Evolutionary conservation across 2,329 filamentous ascomycete genomes (phyloP).

Genomic region (Phialophora chinensis): DNA sequence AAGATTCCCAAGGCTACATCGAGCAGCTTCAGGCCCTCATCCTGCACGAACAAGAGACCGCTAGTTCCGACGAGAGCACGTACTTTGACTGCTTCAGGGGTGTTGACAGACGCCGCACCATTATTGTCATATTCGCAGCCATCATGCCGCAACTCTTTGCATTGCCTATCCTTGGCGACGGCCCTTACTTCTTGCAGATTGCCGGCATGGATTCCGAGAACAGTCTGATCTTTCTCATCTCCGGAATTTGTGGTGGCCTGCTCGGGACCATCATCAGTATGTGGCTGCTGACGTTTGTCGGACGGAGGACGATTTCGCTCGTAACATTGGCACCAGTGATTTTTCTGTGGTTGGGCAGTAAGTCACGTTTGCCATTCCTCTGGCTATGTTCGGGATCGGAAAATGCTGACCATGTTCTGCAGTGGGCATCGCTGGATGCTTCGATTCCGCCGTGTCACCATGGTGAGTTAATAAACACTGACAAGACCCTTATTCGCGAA

Average conservation of each 20-base stretch:
- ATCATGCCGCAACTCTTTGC: slow-evolving; percentile 55
- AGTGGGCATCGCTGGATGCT: slow-evolving; percentile 57
- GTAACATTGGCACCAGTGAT: slow-evolving; percentile 44
- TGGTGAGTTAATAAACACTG: slow-evolving; percentile 45
- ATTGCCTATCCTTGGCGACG: slow-evolving; percentile 51
- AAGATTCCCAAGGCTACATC: slow-evolving; percentile 45
- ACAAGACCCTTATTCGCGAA: background rate
- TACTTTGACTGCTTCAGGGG: slow-evolving; percentile 45
- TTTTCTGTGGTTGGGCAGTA: slow-evolving; percentile 50
- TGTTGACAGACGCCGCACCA: slow-evolving; percentile 41
- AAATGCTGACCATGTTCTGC: background rate
- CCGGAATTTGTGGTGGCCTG: slow-evolving; percentile 54
- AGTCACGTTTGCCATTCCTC: background rate
- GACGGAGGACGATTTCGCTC: slow-evolving; percentile 49
- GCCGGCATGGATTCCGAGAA: slow-evolving; percentile 42
- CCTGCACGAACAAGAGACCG: slow-evolving; percentile 55
- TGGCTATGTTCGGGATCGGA: background rate
- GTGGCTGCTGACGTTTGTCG: slow-evolving; percentile 52
- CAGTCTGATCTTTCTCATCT: slow-evolving; percentile 53
- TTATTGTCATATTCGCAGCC: slow-evolving; percentile 49
- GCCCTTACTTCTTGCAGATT: slow-evolving; percentile 50
- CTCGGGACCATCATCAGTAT: slow-evolving; percentile 53
- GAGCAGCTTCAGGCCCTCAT: slow-evolving; percentile 51
- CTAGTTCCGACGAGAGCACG: slow-evolving; percentile 42
- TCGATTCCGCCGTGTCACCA: slow-evolving; percentile 45